Percentiles rank a stretch among this genome's conserved stretches.
These are phyloP conservation scores for Perilla frutescens DNA, from an alignment of 257 asterid species.

Conservation along the genomic window DNA sequence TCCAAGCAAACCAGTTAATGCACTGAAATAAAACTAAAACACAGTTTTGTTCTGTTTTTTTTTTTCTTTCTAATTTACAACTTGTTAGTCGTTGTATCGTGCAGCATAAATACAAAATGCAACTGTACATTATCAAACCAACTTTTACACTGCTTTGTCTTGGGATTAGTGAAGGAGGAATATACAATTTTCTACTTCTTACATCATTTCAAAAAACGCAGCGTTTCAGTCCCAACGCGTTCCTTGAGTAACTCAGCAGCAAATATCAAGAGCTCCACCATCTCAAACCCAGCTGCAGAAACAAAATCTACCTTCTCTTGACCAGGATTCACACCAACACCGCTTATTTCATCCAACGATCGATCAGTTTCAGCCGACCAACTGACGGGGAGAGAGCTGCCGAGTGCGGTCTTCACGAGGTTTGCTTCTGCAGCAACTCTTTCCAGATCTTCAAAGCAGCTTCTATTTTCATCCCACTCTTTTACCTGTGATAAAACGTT, in stretches of 20 bases:
- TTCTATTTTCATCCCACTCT: constrained; percentile 40
- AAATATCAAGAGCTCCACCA: constrained; percentile 87
- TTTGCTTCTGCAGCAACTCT: constrained; percentile 65
- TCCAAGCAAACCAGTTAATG: background rate
- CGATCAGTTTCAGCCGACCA: constrained; percentile 64
- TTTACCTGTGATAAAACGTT: constrained; percentile 46
- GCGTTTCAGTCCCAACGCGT: background rate
- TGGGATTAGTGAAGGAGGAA: background rate
- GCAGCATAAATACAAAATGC: background rate
- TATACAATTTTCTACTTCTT: background rate
- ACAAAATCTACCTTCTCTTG: constrained; percentile 68
- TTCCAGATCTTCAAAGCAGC: constrained; percentile 48
- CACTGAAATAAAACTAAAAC: background rate
- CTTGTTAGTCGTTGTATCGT: background rate
- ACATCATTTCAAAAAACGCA: no score
- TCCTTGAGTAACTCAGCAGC: constrained; percentile 67
- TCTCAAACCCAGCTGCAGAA: constrained; percentile 88
- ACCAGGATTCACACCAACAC: constrained; percentile 22
- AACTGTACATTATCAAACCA: background rate
- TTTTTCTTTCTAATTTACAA: background rate
- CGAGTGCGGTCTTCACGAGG: constrained; percentile 76
- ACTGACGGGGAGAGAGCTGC: constrained; percentile 84
- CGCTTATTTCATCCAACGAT: constrained; percentile 38
- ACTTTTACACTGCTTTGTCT: background rate
- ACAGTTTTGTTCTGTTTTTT: background rate